Percentiles rank a stretch among this genome's conserved stretches.
These are phyloP conservation scores for Mucor circinelloides DNA, from an alignment of 371 early-diverging fungal genomes.

Conservation along the genomic window DNA sequence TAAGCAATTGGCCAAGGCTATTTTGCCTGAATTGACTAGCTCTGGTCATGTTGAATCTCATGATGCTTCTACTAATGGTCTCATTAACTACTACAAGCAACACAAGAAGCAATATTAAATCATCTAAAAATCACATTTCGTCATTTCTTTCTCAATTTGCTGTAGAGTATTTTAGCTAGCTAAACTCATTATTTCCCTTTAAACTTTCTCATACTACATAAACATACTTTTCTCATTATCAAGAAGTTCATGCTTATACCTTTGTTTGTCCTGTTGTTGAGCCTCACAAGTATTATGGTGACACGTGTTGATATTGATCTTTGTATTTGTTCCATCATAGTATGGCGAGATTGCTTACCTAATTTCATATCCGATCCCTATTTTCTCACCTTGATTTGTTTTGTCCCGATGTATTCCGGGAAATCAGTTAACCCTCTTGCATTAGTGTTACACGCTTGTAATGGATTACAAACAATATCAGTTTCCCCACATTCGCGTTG, in stretches of 20 bases:
- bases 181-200: slow-evolving; percentile 1
- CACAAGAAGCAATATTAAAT: slow-evolving; percentile 50
- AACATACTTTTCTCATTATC: background rate
- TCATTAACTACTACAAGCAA: slow-evolving; percentile 87
- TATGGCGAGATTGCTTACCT: background rate
- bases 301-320: background rate
- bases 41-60: slow-evolving; percentile 67
- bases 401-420: background rate
- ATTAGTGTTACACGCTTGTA: background rate
- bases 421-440: background rate
- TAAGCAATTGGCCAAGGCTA: slow-evolving; percentile 97
- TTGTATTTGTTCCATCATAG: background rate
- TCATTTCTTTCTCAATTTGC: background rate
- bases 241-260: background rate
- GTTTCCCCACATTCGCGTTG: background rate
- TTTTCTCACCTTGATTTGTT: background rate
- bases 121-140: background rate
- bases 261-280: background rate
- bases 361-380: background rate
- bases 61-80: slow-evolving; percentile 91
- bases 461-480: background rate
- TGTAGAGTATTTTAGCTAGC: background rate
- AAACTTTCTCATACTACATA: background rate
- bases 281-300: background rate
- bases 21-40: slow-evolving; percentile 82